Conservation (phyloP, 2,329 filamentous ascomycete genomes). For the Phialophora expanda region DNA sequence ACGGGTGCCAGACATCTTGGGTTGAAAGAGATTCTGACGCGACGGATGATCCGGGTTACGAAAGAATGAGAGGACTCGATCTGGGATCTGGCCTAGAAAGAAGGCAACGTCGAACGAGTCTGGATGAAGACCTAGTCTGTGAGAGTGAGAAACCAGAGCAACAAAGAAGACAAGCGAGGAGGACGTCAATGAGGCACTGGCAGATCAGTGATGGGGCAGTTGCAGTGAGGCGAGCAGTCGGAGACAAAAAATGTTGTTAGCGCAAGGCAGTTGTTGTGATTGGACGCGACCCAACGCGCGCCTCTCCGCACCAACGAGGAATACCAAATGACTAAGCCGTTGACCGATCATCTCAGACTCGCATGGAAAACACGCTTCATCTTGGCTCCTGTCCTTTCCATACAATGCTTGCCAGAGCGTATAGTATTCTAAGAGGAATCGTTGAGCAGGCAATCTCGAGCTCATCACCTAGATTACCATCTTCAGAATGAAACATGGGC, state of each 20-base stretch:
- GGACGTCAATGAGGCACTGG: slow-evolving; percentile 2
- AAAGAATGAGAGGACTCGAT: slow-evolving; percentile 10
- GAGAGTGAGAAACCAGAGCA: background rate
- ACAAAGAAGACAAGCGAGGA: slow-evolving; percentile 3
- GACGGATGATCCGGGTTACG: slow-evolving; percentile 12
- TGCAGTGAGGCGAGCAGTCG: slow-evolving; percentile 17
- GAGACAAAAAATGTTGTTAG: slow-evolving; percentile 19
- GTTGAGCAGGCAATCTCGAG: too few relatives aligned
- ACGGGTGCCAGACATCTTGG: slow-evolving; percentile 31
- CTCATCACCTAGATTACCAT: too few relatives aligned
- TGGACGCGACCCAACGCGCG: slow-evolving; percentile 16
- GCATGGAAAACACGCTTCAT: too few relatives aligned
- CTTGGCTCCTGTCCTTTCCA: too few relatives aligned
- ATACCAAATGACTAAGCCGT: slow-evolving; percentile 24
- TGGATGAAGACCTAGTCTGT: background rate
- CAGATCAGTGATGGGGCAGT: background rate
- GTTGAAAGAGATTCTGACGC: background rate
- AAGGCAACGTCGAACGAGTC: background rate
- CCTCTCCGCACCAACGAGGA: background rate
- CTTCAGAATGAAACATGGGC: too few relatives aligned
- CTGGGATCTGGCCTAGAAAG: background rate
- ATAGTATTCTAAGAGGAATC: too few relatives aligned
- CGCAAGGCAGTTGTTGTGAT: slow-evolving; percentile 14
- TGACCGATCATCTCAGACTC: background rate
- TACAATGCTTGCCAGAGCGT: too few relatives aligned